phyloP scores from a whole-genome alignment of 2,329 filamentous ascomycete species.

The Fusarium fracticaudum region DNA sequence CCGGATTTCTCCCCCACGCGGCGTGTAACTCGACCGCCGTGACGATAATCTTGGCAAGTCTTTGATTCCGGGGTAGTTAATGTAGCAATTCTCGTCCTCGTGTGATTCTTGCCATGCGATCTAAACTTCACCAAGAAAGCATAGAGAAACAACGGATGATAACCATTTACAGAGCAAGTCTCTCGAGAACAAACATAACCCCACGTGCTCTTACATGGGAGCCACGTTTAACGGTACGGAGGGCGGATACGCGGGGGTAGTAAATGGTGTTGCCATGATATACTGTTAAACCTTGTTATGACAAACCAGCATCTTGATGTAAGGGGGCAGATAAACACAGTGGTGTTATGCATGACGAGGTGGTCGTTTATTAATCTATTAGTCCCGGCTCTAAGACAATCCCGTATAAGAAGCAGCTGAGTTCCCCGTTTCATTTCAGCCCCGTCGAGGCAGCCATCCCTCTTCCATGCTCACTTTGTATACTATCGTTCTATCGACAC shows the following conservation, averaged over 20 bases:
- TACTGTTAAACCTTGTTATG: conserved; percentile 14
- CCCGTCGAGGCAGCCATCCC: neutral
- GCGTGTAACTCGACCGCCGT: conserved; percentile 2
- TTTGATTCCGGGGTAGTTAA: neutral
- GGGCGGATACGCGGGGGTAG: conserved; percentile 18
- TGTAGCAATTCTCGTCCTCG: neutral
- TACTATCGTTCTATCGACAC: neutral
- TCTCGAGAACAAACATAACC: neutral
- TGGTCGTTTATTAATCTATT: neutral
- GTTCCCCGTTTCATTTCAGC: neutral
- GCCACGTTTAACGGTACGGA: neutral
- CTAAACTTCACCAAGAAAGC: neutral
- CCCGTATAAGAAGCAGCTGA: conserved; percentile 1
- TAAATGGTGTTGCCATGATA: conserved; percentile 9
- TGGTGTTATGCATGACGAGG: conserved; percentile 6
- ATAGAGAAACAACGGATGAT: neutral
- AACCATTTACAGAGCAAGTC: too few relatives aligned
- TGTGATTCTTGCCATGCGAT: neutral
- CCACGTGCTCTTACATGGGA: conserved; percentile 24
- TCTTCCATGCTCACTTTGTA: neutral
- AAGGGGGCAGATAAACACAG: conserved; percentile 6
- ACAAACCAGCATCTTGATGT: conserved; percentile 4
- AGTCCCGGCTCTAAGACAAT: neutral
- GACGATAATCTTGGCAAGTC: neutral
- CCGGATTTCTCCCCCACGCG: conserved; percentile 27